Conservation (phyloP, 148 eudicot genomes). For the Bassia scoparia region DNA sequence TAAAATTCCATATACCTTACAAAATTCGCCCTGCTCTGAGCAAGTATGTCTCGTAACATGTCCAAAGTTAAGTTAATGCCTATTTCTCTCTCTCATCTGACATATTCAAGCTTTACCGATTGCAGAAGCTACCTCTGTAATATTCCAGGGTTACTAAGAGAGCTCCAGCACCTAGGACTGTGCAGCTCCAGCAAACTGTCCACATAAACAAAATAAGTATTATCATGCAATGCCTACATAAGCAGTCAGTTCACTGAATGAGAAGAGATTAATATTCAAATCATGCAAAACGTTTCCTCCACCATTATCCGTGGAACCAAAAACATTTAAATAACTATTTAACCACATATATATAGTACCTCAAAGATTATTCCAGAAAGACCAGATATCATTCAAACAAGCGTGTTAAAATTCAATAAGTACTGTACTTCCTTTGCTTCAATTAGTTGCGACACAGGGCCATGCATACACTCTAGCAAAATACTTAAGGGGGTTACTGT, state of each 20-base stretch:
- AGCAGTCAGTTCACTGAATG: not conserved
- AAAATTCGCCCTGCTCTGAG: slow-evolving; percentile 95
- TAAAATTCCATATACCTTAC: slow-evolving; percentile 59
- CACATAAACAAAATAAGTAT: not conserved
- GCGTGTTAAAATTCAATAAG: no score
- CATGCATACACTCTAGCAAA: no score
- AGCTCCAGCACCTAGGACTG: slow-evolving; percentile 98
- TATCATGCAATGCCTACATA: not conserved
- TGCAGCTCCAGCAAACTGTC: slow-evolving; percentile 99
- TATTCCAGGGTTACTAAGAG: slow-evolving; percentile 94
- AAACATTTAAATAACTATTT: no score
- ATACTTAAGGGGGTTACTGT: no score
- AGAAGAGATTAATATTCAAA: not conserved
- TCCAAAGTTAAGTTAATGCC: slow-evolving; percentile 64
- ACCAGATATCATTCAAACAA: no score
- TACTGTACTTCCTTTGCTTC: no score
- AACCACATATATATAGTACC: no score
- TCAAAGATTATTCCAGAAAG: no score
- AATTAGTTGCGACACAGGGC: no score
- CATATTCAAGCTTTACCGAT: slow-evolving; percentile 90
- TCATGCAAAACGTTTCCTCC: not conserved
- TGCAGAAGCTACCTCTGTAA: slow-evolving; percentile 83
- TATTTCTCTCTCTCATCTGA: slow-evolving; percentile 85
- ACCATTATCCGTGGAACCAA: not conserved
- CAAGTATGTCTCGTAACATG: slow-evolving; percentile 89